These are phyloP conservation scores for Pseudognaphalium luteoalbum DNA, from an alignment of 129 eudicot genomes.

Conservation along the genomic window DNA sequence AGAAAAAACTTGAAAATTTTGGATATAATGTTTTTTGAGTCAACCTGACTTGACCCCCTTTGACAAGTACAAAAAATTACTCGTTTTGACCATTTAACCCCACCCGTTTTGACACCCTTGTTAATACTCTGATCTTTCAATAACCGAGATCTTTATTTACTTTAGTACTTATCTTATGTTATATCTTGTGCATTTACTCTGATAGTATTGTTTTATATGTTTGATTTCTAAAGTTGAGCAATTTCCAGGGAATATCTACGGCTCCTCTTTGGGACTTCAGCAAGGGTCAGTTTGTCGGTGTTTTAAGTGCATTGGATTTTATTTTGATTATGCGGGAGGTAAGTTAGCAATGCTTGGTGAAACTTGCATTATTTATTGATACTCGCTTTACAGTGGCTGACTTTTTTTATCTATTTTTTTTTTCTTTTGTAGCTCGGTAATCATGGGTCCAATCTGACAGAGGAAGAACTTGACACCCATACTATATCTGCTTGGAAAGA, in stretches of 20 bases:
- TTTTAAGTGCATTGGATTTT: conserved; percentile 90
- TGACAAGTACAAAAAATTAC: not conserved
- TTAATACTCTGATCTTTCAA: conserved; percentile 9
- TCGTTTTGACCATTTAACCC: not conserved
- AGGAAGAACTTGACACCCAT: conserved; percentile 93
- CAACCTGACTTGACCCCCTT: not conserved
- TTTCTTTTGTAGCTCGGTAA: conserved; percentile 68
- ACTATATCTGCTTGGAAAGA: conserved; percentile 98
- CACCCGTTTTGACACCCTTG: not conserved
- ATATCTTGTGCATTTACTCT: conserved; percentile 27
- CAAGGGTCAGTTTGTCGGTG: conserved; percentile 83
- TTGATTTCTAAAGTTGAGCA: conserved; percentile 29
- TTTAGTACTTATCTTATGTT: conserved; percentile 8
- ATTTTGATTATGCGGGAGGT: conserved; percentile 90
- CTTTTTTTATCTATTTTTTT: not conserved
- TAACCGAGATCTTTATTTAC: conserved; percentile 6
- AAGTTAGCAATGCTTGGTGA: conserved; percentile 25
- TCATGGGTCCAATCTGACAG: conserved; percentile 89
- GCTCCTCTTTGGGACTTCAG: conserved; percentile 88
- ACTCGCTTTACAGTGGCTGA: conserved; percentile 7
- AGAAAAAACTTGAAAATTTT: not conserved
- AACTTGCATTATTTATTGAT: not conserved
- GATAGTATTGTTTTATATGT: conserved; percentile 32
- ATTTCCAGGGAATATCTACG: conserved; percentile 71
- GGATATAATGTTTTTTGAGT: not conserved